Evolutionary conservation across 2,329 filamentous ascomycete genomes (phyloP), one percentile per base, ranked within the genome.

Genomic region (Trichoderma semiorbis): DNA sequence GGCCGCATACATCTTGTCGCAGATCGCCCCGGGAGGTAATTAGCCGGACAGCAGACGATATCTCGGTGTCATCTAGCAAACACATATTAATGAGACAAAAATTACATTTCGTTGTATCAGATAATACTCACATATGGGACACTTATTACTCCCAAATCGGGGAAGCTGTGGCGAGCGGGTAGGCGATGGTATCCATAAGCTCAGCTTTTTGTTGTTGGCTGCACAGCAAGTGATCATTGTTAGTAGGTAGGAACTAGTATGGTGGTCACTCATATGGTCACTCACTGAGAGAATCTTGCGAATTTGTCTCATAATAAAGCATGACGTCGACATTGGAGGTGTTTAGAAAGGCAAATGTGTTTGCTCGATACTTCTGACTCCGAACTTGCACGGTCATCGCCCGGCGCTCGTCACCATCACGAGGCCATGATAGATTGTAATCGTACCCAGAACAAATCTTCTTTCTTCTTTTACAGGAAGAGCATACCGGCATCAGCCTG

Each of bases 381-480:
- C 36, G 67, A 53, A 70, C 67, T 7, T 65, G 24, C 34, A 67
- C 66, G 1, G 58, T 63, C 12, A 53, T 53, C 39, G 71, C 57
- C 12, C 71, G 43, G 14, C 71, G 71, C 50, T 58, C 28, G 21
- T 72, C 71, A 7, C 53, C 60, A 12, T 30, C 28, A 18, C 71
- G 71, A 18, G 71, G 71, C 71, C 71, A 72, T 21, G 71, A 72
- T 26, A 72, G 36, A 26, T 70, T 72, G 24, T 65, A 26, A 14
- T 64, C 71, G 26, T 72, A 72, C 10, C 71, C 71, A 21, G 60
- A 58, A 30, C 71, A 72, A 36, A 65, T 16, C 57, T 72, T 72
- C 24, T 58, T 69, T 10, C 70, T 43, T 10, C 70, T 58, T 21
- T 43, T 34, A n/a, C 70, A 72, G 16, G 70, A 69, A n/a, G 70